Base-by-base conservation (phyloP, 75 land plant species). In the Selaginella tamariscina region DNA sequence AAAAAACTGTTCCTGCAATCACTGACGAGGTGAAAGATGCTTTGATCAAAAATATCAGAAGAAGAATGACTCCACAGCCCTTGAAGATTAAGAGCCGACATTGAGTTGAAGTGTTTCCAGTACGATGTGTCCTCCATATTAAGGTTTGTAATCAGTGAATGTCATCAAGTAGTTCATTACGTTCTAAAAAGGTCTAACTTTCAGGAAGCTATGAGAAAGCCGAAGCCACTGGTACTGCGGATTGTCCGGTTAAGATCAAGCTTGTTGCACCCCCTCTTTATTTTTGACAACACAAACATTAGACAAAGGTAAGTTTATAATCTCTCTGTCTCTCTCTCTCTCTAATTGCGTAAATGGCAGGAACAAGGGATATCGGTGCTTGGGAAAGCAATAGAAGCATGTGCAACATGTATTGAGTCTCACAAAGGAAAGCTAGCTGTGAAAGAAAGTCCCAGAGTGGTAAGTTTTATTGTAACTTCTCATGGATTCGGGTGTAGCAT, bases 181-280 rank as follows among this genome's bases (percentile, higher is more conserved):
- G 27, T 29, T 2, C 59, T 59, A 11, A 70, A n/a, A n/a, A 22
- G 20, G 15, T 24, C 30, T 29, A 13, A 75, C 32, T 72, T 79
- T 27, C 83, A 93, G 98, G 90, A 86, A 27, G 95, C 98, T 27
- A 93, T 93, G 98, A 82, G 85, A 31, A 84, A 83, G 98, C 98
- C 63, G 98, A 93, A 75, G 94, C 86, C 29, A 83, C 83, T 31
- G 95, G 98, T 29, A 89, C 74, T 69, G 71, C 78, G 32, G 98
- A 89, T 28, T 93, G 98, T 56, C 98, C 98, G n/a, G 98, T 93
- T 24, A 93, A 93, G 67, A 89, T 93, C 28, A 93, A 93, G 70
- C 71, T 86, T 22, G 91, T 93, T 54, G 98, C 98, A 39, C 87
- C 98, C 27, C 98, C 98, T 20, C 88, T 87, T 0, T 93, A 93